Evolutionary conservation across 2,329 filamentous ascomycete genomes (phyloP), one percentile per base, ranked within the genome.

Genomic region (Paracoccidioides lutzii): DNA sequence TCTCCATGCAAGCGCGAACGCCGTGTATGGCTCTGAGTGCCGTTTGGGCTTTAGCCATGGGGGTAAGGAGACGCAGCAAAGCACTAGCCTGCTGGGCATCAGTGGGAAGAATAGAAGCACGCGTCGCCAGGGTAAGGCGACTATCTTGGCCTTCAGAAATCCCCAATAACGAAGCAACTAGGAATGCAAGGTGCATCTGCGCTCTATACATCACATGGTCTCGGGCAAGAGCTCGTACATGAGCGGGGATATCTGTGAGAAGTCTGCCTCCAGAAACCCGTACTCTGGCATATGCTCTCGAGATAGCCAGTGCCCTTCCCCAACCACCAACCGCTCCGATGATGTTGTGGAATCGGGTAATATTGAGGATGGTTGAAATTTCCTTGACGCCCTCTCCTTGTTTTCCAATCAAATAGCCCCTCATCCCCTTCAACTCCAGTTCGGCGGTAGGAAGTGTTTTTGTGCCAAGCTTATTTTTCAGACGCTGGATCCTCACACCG

Each of bases 381-480:
- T 87, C 83, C 30, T 80, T 78, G 35, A 87, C 77, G 1, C 86
- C 87, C 43, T 79, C 71, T 1, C 85, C 85, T 59, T 85, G 77
- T 3, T 77, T 70, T 5, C 87, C 87, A 33, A 90, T 70, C 5
- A 88, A 74, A 75, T 83, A 83, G 3, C 73, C 83, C 2, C 83
- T 78, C 75, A 81, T 81, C n/a, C 73, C 76, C 14, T 76, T 72
- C 2, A 87, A 74, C 58, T 84, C 83, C 0, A 90, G 76, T 66
- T 90, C 85, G 0, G 85, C 86, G 0, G 86, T 89, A 0, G 86
- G 85, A 0, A 90, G 72, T 0, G 82, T 76, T 49, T 80, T 80
- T 0, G 85, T 89, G 32, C 85, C 86, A 3, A 87, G 75, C 64
- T 89, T 90, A 66, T 81, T 80, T 70, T 90, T 89, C 14, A 90